These are phyloP conservation scores for Petrea volubilis DNA, from an alignment of 257 asterid species.

Conservation along the genomic window DNA sequence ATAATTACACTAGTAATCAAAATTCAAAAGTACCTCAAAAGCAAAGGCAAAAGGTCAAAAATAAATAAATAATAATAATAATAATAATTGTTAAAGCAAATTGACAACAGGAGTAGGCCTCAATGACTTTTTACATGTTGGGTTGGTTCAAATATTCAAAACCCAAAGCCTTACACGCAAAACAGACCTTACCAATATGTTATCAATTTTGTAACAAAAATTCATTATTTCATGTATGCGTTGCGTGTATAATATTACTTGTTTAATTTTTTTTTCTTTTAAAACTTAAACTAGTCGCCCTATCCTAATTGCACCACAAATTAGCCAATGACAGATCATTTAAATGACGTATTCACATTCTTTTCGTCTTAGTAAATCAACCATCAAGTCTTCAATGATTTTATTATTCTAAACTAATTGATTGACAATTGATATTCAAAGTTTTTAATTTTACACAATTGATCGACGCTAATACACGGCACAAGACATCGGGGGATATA, in stretches of 20 bases:
- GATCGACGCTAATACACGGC: no score
- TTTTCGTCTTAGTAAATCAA: no score
- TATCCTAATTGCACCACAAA: not conserved
- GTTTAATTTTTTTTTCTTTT: not conserved
- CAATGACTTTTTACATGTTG: not conserved
- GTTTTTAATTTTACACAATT: no score
- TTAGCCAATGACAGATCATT: not conserved
- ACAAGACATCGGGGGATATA: no score
- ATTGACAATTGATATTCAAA: no score
- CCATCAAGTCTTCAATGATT: no score
- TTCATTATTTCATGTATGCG: not conserved
- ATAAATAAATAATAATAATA: no score
- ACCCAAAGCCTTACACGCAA: not conserved
- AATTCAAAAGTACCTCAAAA: not conserved
- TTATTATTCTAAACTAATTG: not conserved
- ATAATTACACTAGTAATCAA: not conserved
- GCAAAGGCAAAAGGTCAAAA: not conserved
- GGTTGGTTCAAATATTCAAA: not conserved
- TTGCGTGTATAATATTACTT: no score
- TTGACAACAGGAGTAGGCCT: not conserved
- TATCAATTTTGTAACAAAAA: not conserved
- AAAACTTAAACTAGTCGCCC: not conserved
- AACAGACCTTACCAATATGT: not conserved
- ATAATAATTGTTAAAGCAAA: not conserved
- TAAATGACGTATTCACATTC: not conserved